Evolutionary conservation across 306 rosid genomes (phyloP).

Genomic region (Cyamopsis tetragonoloba): DNA sequence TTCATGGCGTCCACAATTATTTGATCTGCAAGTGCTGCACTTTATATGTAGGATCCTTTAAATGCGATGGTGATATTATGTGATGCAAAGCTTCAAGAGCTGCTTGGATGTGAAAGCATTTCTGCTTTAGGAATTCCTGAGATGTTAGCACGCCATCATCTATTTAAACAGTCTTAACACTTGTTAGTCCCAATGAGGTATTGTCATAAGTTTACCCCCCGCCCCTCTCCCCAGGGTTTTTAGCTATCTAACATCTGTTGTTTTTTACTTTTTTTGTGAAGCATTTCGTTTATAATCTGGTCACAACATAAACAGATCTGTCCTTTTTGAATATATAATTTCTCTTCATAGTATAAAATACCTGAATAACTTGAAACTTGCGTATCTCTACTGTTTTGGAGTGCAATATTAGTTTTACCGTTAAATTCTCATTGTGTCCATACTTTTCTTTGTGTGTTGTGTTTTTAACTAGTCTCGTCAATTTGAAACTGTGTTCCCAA

Average conservation of each 20-base stretch:
- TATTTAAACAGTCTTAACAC: slow-evolving; percentile 42
- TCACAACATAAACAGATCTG: background rate
- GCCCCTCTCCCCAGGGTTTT: no score
- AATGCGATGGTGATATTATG: slow-evolving; percentile 67
- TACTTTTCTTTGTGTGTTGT: background rate
- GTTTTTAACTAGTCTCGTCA: no score
- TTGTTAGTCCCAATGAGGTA: slow-evolving; percentile 36
- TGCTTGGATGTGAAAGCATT: slow-evolving; percentile 74
- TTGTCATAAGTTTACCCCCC: slow-evolving; percentile 5
- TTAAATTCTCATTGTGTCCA: background rate
- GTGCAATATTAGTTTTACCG: background rate
- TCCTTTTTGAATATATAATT: background rate
- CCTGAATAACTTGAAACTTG: background rate
- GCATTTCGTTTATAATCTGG: background rate
- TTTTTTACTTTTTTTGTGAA: background rate
- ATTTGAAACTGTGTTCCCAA: background rate
- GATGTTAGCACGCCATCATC: slow-evolving; percentile 62
- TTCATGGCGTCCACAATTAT: background rate
- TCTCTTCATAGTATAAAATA: background rate
- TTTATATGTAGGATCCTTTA: slow-evolving; percentile 55
- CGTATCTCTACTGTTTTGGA: background rate
- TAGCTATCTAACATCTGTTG: no score
- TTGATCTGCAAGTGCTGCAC: background rate
- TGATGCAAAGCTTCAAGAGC: slow-evolving; percentile 66
- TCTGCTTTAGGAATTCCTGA: slow-evolving; percentile 65